phyloP scores from a whole-genome alignment of 2,329 filamentous ascomycete genomes.

The Cercospora sojina region DNA sequence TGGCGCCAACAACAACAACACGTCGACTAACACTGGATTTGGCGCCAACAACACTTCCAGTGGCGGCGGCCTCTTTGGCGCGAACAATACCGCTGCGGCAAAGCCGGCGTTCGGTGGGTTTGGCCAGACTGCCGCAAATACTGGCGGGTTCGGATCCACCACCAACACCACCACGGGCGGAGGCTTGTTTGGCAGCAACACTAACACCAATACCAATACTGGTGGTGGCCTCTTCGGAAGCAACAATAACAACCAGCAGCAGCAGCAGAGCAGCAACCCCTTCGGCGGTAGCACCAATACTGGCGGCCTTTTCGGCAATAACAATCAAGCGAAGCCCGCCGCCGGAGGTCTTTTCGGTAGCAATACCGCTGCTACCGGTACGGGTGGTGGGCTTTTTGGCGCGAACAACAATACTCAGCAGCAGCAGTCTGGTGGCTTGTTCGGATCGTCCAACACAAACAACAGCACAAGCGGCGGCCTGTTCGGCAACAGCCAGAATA shows the following conservation, averaged over 20 bases:
- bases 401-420: slow-evolving; percentile 20
- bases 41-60: slow-evolving; percentile 25
- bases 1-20: not conserved
- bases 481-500: slow-evolving; percentile 29
- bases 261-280: slow-evolving; percentile 30
- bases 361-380: slow-evolving; percentile 32
- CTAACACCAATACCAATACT: slow-evolving; percentile 24
- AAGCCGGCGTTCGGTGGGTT: slow-evolving; percentile 27
- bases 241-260: slow-evolving; percentile 25
- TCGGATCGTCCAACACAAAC: slow-evolving; percentile 30
- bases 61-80: slow-evolving; percentile 28
- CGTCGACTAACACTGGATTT: slow-evolving; percentile 14
- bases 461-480: slow-evolving; percentile 35
- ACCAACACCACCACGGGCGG: slow-evolving; percentile 32
- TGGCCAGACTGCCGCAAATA: slow-evolving; percentile 19
- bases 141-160: slow-evolving; percentile 12
- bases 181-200: slow-evolving; percentile 24
- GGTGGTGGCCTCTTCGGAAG: slow-evolving; percentile 31
- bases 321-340: slow-evolving; percentile 16
- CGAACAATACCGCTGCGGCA: slow-evolving; percentile 7
- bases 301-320: slow-evolving; percentile 36
- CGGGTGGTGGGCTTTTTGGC: slow-evolving; percentile 35
- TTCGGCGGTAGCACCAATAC: slow-evolving; percentile 44
- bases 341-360: slow-evolving; percentile 42
- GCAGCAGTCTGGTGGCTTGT: slow-evolving; percentile 25